These are phyloP conservation scores for Kluyveromyces sp. DNA, from an alignment of 1,139 yeast species.

Conservation along the genomic window DNA sequence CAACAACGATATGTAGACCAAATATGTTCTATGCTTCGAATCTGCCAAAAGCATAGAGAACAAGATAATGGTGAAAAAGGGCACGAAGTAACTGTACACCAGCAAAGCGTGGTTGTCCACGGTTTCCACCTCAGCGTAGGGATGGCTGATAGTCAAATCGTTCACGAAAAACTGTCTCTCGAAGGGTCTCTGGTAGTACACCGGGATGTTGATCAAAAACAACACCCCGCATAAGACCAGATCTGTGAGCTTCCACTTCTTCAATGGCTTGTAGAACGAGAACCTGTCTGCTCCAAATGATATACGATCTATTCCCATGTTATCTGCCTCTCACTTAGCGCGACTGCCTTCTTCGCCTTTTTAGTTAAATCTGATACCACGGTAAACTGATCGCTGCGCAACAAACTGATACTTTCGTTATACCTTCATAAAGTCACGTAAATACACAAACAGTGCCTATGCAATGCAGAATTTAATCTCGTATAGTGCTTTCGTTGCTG, in stretches of 20 bases:
- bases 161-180: constrained; percentile 61
- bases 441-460: too few relatives aligned
- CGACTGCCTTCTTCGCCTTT: neutral
- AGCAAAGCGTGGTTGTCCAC: constrained; percentile 41
- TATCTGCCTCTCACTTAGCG: neutral
- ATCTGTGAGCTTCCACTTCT: constrained; percentile 60
- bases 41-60: constrained; percentile 35
- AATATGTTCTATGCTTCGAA: constrained; percentile 37
- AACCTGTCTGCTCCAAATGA: constrained; percentile 43
- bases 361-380: neutral
- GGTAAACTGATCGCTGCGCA: neutral
- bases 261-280: constrained; percentile 31
- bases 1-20: constrained; percentile 44
- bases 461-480: too few relatives aligned
- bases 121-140: constrained; percentile 59
- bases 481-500: too few relatives aligned
- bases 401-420: neutral
- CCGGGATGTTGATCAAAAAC: constrained; percentile 38
- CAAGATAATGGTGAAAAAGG: constrained; percentile 34
- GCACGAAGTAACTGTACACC: constrained; percentile 38
- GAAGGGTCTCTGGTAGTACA: constrained; percentile 50
- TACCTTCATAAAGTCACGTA: neutral
- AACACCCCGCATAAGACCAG: constrained; percentile 40
- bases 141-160: constrained; percentile 59
- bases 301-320: constrained; percentile 38